These are phyloP conservation scores for Hevea brasiliensis DNA, from an alignment of 345 rosid species.

Conservation along the genomic window DNA sequence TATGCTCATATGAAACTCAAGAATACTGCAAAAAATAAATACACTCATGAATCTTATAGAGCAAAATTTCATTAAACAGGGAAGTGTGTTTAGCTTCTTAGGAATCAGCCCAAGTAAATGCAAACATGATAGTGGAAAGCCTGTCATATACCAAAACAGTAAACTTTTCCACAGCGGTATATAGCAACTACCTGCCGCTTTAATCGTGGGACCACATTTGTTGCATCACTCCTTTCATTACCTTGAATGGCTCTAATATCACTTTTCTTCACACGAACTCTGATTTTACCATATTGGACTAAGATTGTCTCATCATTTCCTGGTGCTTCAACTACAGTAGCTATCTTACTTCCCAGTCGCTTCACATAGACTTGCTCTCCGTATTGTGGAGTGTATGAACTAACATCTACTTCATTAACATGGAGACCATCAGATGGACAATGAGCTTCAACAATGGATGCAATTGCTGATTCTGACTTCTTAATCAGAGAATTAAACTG, in stretches of 20 bases:
- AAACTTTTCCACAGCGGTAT: background rate
- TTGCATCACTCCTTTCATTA: constrained; percentile 27
- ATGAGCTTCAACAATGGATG: constrained; percentile 59
- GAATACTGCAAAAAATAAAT: background rate
- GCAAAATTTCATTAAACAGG: background rate
- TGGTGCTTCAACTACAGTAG: constrained; percentile 68
- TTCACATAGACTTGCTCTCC: constrained; percentile 81
- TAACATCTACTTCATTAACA: constrained; percentile 34
- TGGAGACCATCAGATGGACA: constrained; percentile 37
- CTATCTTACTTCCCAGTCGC: constrained; percentile 70
- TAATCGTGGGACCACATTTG: constrained; percentile 29
- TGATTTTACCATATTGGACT: constrained; percentile 81
- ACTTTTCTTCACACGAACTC: constrained; percentile 64
- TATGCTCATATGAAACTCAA: background rate
- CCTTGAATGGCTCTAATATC: constrained; percentile 47
- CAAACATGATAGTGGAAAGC: constrained; percentile 5
- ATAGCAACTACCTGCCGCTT: constrained; percentile 52
- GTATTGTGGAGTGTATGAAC: constrained; percentile 43
- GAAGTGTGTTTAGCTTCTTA: background rate
- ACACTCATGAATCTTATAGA: background rate
- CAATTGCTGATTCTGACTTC: constrained; percentile 61
- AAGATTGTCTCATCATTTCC: constrained; percentile 61
- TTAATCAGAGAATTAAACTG: constrained; percentile 55
- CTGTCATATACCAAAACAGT: background rate
- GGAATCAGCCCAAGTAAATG: background rate